Conservation (phyloP, 192 early-diverging fungal species). For the Backusella sp. region DNA sequence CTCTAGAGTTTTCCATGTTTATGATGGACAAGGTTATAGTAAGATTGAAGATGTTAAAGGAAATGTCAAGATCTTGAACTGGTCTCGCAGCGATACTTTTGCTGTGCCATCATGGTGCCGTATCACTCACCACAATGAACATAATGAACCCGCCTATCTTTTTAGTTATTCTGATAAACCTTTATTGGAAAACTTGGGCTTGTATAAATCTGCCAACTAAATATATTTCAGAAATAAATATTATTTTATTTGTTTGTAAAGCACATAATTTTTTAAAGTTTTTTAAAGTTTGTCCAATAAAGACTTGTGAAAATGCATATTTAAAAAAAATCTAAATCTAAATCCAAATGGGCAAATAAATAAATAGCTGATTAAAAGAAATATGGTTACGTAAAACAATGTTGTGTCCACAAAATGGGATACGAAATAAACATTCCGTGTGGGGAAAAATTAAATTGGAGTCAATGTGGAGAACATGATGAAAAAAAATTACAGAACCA, state of each 20-base stretch:
- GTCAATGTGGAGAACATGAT: not conserved
- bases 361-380: no score
- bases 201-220: not conserved
- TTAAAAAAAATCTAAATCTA: not conserved
- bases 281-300: not conserved
- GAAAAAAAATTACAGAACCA: not conserved
- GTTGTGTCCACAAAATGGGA: not conserved
- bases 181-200: slow-evolving; percentile 12
- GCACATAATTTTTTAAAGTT: not conserved
- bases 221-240: not conserved
- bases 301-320: not conserved
- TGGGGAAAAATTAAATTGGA: not conserved
- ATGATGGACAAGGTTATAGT: slow-evolving; percentile 13
- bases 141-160: slow-evolving; percentile 1
- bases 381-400: not conserved
- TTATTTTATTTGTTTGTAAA: not conserved
- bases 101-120: slow-evolving; percentile 2
- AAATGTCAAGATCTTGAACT: slow-evolving; percentile 1
- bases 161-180: slow-evolving; percentile 18
- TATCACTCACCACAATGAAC: not conserved
- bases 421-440: not conserved
- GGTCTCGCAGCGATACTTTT: slow-evolving; percentile 11
- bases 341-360: not conserved
- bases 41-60: slow-evolving; percentile 2
- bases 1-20: slow-evolving; percentile 12